Conservation (phyloP, 1,284 basidiomycete species). For the Cystobasidium pallidum region DNA sequence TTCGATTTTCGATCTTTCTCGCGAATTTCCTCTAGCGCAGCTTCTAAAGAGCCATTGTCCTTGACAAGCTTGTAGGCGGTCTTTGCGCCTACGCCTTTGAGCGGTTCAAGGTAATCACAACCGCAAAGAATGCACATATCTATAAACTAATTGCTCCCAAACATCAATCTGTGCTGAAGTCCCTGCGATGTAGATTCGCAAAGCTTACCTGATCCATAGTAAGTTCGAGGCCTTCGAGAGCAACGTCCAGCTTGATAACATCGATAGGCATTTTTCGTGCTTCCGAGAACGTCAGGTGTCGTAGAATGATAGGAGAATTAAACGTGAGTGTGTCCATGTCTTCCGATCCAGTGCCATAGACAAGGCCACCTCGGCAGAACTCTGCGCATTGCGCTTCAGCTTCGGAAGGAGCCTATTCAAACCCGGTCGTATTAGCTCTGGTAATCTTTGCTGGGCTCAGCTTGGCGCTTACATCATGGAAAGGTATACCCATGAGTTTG, state of each 20-base stretch:
- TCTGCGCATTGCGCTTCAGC: conserved; percentile 99
- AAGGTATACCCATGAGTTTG: conserved; percentile 95
- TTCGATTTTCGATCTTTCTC: conserved; percentile 56
- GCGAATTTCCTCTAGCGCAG: conserved; percentile 75
- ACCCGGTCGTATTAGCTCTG: too few relatives aligned
- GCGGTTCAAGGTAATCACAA: conserved; percentile 97
- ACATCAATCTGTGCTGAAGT: not conserved
- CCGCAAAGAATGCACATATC: conserved; percentile 96
- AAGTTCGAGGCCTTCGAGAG: conserved; percentile 87
- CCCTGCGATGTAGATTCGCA: not conserved
- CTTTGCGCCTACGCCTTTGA: conserved; percentile 93
- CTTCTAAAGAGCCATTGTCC: conserved; percentile 79
- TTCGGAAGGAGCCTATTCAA: conserved; percentile 93
- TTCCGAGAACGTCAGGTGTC: conserved; percentile 98
- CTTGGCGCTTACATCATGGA: conserved; percentile 69
- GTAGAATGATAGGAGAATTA: conserved; percentile 83
- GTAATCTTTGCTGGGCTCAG: not conserved
- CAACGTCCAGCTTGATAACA: conserved; percentile 82
- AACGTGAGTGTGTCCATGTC: conserved; percentile 99
- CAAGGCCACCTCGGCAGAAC: conserved; percentile 79
- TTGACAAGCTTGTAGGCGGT: conserved; percentile 90
- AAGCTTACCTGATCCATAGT: conserved; percentile 76
- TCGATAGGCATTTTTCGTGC: conserved; percentile 97
- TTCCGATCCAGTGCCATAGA: conserved; percentile 95
- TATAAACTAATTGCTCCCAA: conserved; percentile 69